Evolutionary conservation across 2,329 filamentous ascomycete genomes (phyloP).

Genomic region (Mycosphaerella arachidis): DNA sequence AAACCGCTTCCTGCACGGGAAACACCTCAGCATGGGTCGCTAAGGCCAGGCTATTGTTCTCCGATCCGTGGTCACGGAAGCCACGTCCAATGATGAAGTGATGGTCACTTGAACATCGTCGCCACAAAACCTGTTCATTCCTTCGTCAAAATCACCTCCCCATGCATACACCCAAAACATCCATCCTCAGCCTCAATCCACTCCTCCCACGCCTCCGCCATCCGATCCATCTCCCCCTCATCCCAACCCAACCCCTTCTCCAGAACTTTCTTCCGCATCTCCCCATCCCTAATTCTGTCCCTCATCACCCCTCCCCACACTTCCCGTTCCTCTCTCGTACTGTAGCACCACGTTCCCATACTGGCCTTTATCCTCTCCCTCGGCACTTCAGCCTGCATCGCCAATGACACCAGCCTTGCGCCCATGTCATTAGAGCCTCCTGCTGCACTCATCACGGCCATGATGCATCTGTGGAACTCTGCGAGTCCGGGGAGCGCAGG

Average conservation of each 20-base stretch:
- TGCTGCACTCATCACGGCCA: slow-evolving; percentile 29
- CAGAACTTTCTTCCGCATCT: slow-evolving; percentile 33
- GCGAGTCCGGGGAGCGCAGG: slow-evolving; percentile 35
- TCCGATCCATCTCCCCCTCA: slow-evolving; percentile 37
- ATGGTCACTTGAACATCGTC: no score
- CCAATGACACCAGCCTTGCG: slow-evolving; percentile 28
- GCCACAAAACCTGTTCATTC: no score
- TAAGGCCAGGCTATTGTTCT: no score
- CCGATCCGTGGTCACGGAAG: no score
- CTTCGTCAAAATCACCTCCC: slow-evolving; percentile 36
- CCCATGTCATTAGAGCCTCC: slow-evolving; percentile 26
- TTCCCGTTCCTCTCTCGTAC: slow-evolving; percentile 34
- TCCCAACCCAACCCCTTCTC: slow-evolving; percentile 33
- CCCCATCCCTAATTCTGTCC: slow-evolving; percentile 20
- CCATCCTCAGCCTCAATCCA: slow-evolving; percentile 42
- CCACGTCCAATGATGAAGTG: no score
- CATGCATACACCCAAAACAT: slow-evolving; percentile 40
- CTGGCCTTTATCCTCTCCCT: slow-evolving; percentile 37
- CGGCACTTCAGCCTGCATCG: slow-evolving; percentile 38
- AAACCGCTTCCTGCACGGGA: no score
- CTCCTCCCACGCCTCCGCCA: slow-evolving; percentile 37
- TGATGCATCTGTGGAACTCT: slow-evolving; percentile 35
- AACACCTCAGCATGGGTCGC: no score
- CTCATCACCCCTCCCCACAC: slow-evolving; percentile 36
- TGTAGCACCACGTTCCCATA: slow-evolving; percentile 42